Base-by-base conservation (phyloP, 805 yeast species). In the Metschnikowia arizonensis region DNA sequence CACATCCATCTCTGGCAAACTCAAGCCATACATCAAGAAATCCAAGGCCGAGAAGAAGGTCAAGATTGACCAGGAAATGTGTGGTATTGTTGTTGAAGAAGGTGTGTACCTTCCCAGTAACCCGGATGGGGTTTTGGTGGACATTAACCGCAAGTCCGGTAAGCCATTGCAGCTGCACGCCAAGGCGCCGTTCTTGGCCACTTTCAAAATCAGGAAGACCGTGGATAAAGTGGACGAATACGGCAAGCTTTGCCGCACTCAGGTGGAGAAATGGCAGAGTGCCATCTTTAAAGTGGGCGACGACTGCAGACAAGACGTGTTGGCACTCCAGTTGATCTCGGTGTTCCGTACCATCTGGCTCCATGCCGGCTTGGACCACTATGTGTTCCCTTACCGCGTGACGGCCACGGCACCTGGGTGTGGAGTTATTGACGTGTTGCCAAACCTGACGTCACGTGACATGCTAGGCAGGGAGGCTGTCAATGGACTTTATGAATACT, bases 341-440 rank as follows among this genome's bases (percentile, higher is more conserved):
- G 82, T 93, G 30, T 93, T 95, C 74, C 78, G 96, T 57, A 82
- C 91, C 35, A 87, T 93, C 42, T 93, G 97, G 95, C 79, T 81
- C 50, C 77, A 80, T 52, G 81, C 86, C 10, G 98, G 98, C 1
- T 72, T 93, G 50, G 98, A 93, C 63, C 77, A 91, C 34, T 93
- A 75, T 64, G 95, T 93, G 21, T 95, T 80, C 68, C 99, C 99
- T 1, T 79, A 93, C 65, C 72, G 97, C 53, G 99, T 93, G 21
- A 90, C 97, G 0, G 99, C 99, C 1, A 93, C 99, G 8, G 97
- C 96, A 2, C 98, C 99, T 1, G 99, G 99, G 0, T 90, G 98
- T 71, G 99, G 99, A 66, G 95, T 93, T 35, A 93, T 93, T 69
- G 99, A 95, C 63, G 99, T 95, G 26, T 75, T 93, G 53, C 99